Conservation (phyloP, 169 alveolate species). For the Eimeria mitis region DNA sequence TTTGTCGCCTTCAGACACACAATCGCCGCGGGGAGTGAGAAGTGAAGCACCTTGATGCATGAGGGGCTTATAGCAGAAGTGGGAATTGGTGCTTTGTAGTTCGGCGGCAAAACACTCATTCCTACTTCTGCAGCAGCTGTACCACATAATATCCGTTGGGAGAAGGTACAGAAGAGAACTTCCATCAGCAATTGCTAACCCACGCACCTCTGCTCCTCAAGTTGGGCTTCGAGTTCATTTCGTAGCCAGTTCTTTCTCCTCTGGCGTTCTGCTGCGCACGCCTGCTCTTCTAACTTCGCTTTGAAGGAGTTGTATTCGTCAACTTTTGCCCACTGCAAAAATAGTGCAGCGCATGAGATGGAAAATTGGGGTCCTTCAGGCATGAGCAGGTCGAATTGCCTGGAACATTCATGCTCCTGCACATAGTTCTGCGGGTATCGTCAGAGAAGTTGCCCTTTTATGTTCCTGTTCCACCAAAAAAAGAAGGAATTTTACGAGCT, state of each 20-base stretch:
- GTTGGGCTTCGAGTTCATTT: slow-evolving; percentile 47
- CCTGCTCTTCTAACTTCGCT: slow-evolving; percentile 53
- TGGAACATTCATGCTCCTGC: not conserved
- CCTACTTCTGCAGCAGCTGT: not conserved
- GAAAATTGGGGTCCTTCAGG: not conserved
- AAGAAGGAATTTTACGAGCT: not conserved
- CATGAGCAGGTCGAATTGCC: not conserved
- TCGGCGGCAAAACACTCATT: not conserved
- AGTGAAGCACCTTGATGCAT: not conserved
- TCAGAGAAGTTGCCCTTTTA: not conserved
- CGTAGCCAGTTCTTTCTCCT: slow-evolving; percentile 39
- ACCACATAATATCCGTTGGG: not conserved
- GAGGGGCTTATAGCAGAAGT: not conserved
- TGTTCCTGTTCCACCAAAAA: not conserved
- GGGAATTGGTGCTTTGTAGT: not conserved
- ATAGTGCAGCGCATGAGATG: not conserved
- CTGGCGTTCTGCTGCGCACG: slow-evolving; percentile 26
- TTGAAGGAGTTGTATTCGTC: slow-evolving; percentile 54
- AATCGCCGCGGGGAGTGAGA: not conserved
- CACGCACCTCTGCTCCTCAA: slow-evolving; percentile 45
- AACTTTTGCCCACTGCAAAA: slow-evolving; percentile 55
- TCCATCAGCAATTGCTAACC: not conserved
- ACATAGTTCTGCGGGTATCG: not conserved
- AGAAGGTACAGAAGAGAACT: not conserved
- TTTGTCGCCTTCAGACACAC: slow-evolving; percentile 44